phyloP scores from a whole-genome alignment of 192 early-diverging fungal species.

The Pilaira anomala region DNA sequence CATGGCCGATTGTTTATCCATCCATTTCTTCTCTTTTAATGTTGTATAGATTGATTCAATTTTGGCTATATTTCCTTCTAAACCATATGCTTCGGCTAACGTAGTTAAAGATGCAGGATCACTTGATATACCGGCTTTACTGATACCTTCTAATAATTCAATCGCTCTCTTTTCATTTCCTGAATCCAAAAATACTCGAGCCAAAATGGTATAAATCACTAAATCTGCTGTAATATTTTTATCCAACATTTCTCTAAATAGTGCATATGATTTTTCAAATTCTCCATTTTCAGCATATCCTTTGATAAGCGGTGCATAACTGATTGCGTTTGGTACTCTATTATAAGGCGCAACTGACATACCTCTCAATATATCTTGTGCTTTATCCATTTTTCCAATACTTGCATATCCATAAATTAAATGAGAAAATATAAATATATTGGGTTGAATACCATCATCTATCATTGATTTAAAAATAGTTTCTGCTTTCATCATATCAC shows the following conservation, averaged over 20 bases:
- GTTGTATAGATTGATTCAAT: neutral
- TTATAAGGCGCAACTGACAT: slow-evolving; percentile 18
- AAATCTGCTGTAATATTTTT: slow-evolving; percentile 14
- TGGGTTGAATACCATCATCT: slow-evolving; percentile 14
- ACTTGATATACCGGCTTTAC: neutral
- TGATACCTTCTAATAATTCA: neutral
- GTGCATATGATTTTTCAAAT: slow-evolving; percentile 15
- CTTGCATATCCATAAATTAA: slow-evolving; percentile 21
- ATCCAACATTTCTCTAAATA: slow-evolving; percentile 21
- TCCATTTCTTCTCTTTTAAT: neutral
- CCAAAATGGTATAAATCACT: slow-evolving; percentile 23
- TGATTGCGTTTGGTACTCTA: slow-evolving; percentile 8
- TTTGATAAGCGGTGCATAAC: slow-evolving; percentile 20
- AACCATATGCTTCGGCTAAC: slow-evolving; percentile 17
- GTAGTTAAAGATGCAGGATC: slow-evolving; percentile 1
- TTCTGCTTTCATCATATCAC: slow-evolving; percentile 17
- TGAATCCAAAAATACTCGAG: slow-evolving; percentile 16
- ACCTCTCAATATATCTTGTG: slow-evolving; percentile 1
- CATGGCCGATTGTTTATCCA: slow-evolving; percentile 5
- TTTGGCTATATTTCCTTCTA: neutral
- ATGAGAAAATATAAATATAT: slow-evolving; percentile 23
- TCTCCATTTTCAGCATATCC: slow-evolving; percentile 17
- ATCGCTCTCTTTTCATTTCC: slow-evolving; percentile 5
- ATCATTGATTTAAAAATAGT: slow-evolving; percentile 7
- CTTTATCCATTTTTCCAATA: slow-evolving; percentile 18